phyloP scores from a whole-genome alignment of 2,329 filamentous ascomycete species.

The Xylariaceae sp. region DNA sequence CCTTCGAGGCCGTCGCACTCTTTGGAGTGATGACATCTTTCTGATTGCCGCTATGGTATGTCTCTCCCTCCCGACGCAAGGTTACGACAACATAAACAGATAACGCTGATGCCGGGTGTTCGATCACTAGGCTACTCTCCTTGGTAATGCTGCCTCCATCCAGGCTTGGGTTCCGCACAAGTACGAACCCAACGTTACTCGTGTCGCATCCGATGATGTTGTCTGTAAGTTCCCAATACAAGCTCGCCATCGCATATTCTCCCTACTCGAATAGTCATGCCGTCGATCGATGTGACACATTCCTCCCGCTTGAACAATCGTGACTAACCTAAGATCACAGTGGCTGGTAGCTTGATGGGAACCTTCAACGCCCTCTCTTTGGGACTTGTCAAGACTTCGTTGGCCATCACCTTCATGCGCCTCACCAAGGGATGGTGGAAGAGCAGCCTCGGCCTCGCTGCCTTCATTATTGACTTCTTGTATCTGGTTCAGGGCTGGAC shows the following conservation, averaged over 20 bases:
- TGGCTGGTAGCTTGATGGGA: conserved; percentile 18
- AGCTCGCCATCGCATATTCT: background rate
- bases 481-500: conserved; percentile 15
- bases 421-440: conserved; percentile 20
- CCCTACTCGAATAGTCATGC: background rate
- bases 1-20: conserved; percentile 10
- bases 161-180: conserved; percentile 15
- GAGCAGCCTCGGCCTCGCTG: conserved; percentile 9
- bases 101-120: too few species aligned
- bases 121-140: background rate
- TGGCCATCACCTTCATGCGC: conserved; percentile 18
- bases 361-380: conserved; percentile 20
- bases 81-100: background rate
- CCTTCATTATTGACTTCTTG: conserved; percentile 15
- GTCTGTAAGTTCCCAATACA: conserved; percentile 8
- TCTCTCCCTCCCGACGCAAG: background rate
- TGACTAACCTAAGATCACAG: conserved; percentile 8
- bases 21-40: conserved; percentile 19
- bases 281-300: background rate
- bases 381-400: conserved; percentile 20
- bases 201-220: background rate
- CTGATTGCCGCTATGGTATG: conserved; percentile 18
- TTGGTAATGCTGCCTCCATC: conserved; percentile 13
- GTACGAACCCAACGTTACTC: conserved; percentile 13
- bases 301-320: background rate